A percentile compares a stretch with the other conserved stretches of the same genome.
Conservation (phyloP, 805 yeast species). For the Monosporozyma servazzii region DNA sequence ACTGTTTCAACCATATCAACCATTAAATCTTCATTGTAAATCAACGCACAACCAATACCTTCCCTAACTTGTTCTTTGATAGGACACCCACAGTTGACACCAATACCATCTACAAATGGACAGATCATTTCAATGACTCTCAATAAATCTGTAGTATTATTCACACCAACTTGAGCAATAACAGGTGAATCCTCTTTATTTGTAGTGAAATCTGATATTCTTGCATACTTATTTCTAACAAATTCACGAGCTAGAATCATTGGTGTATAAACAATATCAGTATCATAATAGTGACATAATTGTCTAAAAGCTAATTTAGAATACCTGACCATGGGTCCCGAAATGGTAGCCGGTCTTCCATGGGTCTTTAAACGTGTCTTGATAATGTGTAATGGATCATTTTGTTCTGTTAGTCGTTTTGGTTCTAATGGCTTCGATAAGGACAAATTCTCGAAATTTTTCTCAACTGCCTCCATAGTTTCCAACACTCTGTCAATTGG, state of each 20-base stretch:
- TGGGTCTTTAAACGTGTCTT: constrained; percentile 35
- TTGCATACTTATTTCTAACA: constrained; percentile 72
- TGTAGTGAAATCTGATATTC: constrained; percentile 79
- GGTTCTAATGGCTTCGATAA: not conserved
- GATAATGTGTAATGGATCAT: constrained; percentile 47
- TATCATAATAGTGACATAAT: constrained; percentile 58
- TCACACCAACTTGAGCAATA: constrained; percentile 85
- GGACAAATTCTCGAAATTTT: not conserved
- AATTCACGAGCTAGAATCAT: constrained; percentile 96
- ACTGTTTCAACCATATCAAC: constrained; percentile 78
- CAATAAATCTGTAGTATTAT: constrained; percentile 70
- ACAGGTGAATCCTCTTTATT: constrained; percentile 59
- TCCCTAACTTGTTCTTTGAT: constrained; percentile 89
- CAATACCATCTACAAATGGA: constrained; percentile 88
- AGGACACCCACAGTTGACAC: constrained; percentile 96
- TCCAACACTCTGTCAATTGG: not conserved
- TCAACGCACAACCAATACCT: constrained; percentile 94
- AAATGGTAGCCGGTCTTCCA: constrained; percentile 50
- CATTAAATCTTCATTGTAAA: constrained; percentile 73
- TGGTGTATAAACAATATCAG: constrained; percentile 86
- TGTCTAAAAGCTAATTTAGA: constrained; percentile 89
- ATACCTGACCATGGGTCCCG: constrained; percentile 97
- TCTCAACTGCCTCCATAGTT: not conserved
- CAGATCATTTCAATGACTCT: constrained; percentile 82
- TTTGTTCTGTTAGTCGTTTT: constrained; percentile 32